A percentile compares a stretch with the other conserved stretches of the same genome.
Conservation (phyloP, 352 stramenopile species). For the Hyaloperonospora brassicae region DNA sequence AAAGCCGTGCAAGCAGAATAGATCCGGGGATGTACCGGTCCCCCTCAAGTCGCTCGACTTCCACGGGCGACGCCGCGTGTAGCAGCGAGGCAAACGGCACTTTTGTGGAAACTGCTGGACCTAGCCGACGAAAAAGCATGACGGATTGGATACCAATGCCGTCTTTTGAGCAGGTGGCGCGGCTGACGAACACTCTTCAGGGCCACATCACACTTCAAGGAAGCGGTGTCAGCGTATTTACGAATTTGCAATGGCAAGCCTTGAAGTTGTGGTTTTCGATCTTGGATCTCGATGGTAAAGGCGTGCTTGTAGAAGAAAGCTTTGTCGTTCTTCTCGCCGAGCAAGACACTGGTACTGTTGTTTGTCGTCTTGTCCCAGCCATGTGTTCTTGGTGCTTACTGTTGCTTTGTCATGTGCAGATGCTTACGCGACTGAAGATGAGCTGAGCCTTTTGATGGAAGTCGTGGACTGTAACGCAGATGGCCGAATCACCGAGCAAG, state of each 20-base stretch:
- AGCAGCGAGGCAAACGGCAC: conserved; percentile 21
- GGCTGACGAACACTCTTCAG: conserved; percentile 28
- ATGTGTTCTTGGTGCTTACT: conserved; percentile 1
- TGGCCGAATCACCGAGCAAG: conserved; percentile 63
- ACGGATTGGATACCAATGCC: conserved; percentile 32
- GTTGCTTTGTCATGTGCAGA: conserved; percentile 29
- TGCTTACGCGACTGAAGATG: conserved; percentile 75
- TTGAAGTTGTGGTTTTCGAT: conserved; percentile 69
- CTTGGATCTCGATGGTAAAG: conserved; percentile 57
- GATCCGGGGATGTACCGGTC: conserved; percentile 14
- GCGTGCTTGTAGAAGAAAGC: conserved; percentile 71
- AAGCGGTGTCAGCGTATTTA: conserved; percentile 51
- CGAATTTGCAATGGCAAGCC: conserved; percentile 61
- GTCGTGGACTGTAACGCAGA: conserved; percentile 75
- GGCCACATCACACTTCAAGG: conserved; percentile 20
- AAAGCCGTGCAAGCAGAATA: conserved; percentile 13
- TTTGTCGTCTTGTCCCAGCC: conserved; percentile 2
- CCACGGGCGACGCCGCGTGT: conserved; percentile 19
- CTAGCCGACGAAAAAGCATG: conserved; percentile 33
- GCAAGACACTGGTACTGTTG: conserved; percentile 61
- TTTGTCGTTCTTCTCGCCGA: conserved; percentile 74
- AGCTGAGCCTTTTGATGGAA: conserved; percentile 69
- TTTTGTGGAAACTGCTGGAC: conserved; percentile 16
- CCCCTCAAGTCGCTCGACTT: conserved; percentile 26
- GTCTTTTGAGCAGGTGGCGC: conserved; percentile 28